Evolutionary conservation across 2,329 filamentous ascomycete species (phyloP).

Genomic region (Penicillium crustosum): DNA sequence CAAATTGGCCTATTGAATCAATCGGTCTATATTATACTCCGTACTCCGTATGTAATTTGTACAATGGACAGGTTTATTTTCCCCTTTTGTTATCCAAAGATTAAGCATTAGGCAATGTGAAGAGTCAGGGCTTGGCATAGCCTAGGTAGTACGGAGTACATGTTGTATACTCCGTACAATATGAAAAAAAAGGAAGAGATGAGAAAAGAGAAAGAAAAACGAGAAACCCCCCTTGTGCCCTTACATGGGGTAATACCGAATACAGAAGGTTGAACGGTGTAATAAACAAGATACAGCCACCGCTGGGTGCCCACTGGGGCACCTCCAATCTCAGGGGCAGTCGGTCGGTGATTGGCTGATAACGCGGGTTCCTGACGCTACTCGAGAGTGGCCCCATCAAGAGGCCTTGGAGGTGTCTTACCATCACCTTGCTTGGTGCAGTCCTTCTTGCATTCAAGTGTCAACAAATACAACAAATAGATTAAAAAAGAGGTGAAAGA

Average conservation of each 20-base stretch:
- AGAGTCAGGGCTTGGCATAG: not conserved
- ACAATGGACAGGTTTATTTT: too few species aligned
- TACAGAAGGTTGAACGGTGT: not conserved
- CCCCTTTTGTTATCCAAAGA: not conserved
- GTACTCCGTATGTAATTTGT: not conserved
- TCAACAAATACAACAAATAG: conserved; percentile 7
- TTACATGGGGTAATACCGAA: conserved; percentile 4
- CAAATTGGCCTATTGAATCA: not conserved
- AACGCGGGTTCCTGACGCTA: conserved; percentile 32
- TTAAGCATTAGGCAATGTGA: conserved; percentile 5
- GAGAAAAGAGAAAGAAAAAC: not conserved
- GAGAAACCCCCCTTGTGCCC: not conserved
- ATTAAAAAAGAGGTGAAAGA: not conserved
- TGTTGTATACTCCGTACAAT: too few species aligned
- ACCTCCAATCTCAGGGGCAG: conserved; percentile 21
- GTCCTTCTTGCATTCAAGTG: not conserved
- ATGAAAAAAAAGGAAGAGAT: not conserved
- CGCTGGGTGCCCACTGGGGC: not conserved
- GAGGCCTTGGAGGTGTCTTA: conserved; percentile 12
- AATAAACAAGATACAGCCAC: conserved; percentile 2
- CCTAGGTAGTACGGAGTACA: too few species aligned
- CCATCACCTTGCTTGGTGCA: conserved; percentile 19
- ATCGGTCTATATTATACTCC: too few species aligned
- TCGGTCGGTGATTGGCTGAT: conserved; percentile 19
- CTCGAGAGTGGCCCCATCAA: not conserved